phyloP scores from a whole-genome alignment of 768 basidiomycete species.

The Boletus subparvulus region DNA sequence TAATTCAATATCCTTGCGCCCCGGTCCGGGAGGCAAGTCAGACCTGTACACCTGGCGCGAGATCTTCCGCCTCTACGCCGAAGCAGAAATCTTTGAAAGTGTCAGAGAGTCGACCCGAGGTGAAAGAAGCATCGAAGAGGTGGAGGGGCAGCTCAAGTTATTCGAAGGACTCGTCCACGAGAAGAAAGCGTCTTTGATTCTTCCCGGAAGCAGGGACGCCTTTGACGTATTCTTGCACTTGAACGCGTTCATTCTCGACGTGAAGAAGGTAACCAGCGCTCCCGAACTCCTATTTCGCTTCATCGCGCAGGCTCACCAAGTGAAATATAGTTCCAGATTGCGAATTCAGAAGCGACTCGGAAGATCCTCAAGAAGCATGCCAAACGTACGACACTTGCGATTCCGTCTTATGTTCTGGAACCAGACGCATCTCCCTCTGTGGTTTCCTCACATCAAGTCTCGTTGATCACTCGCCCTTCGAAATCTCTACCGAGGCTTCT shows the following conservation, averaged over 20 bases:
- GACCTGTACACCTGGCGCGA: slow-evolving; percentile 90
- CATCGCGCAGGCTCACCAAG: not conserved
- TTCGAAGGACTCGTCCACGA: slow-evolving; percentile 62
- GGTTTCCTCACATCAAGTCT: slow-evolving; percentile 31
- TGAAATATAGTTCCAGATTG: slow-evolving; percentile 63
- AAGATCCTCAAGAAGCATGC: slow-evolving; percentile 95
- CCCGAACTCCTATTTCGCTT: not conserved
- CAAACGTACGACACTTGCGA: slow-evolving; percentile 81
- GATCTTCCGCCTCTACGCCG: slow-evolving; percentile 85
- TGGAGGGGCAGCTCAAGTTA: slow-evolving; percentile 59
- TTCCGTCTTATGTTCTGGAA: slow-evolving; percentile 39
- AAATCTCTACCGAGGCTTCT: slow-evolving; percentile 60
- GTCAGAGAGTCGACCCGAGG: slow-evolving; percentile 62
- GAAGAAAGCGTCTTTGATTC: slow-evolving; percentile 51
- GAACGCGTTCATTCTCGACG: slow-evolving; percentile 74
- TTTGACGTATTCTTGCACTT: slow-evolving; percentile 72
- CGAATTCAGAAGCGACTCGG: slow-evolving; percentile 84
- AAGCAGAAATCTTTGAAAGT: slow-evolving; percentile 83
- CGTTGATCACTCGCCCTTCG: slow-evolving; percentile 25
- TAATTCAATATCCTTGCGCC: slow-evolving; percentile 37
- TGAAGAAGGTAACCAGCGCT: slow-evolving; percentile 62
- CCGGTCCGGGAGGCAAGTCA: slow-evolving; percentile 33
- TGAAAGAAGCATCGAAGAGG: slow-evolving; percentile 67
- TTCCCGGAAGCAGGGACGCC: slow-evolving; percentile 55
- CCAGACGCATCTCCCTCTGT: slow-evolving; percentile 13